These are phyloP conservation scores for Aegilops bicornis DNA, from an alignment of 176 grass and related monocot species.

Conservation along the genomic window DNA sequence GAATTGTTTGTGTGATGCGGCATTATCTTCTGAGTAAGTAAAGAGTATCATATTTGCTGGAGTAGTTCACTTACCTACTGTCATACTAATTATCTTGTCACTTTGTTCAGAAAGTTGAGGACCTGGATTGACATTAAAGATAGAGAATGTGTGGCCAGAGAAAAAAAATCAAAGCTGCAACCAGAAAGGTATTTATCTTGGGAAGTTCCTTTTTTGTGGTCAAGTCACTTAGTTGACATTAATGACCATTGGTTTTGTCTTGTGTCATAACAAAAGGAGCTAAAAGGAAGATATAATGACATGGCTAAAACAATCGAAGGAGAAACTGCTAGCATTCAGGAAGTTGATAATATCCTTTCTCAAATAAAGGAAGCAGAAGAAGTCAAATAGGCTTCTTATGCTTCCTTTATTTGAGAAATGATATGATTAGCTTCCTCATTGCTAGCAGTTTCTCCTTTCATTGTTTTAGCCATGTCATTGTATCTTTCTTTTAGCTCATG, in stretches of 20 bases:
- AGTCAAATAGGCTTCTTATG: conserved; percentile 1
- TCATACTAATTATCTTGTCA: conserved; percentile 22
- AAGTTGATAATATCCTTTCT: conserved; percentile 50
- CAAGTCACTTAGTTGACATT: background rate
- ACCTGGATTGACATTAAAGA: conserved; percentile 22
- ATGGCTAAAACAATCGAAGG: conserved; percentile 23
- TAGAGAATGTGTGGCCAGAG: conserved; percentile 27
- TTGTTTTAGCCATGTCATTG: conserved; percentile 35
- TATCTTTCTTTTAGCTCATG: conserved; percentile 60
- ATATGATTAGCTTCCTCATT: conserved; percentile 47
- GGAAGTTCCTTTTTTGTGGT: background rate
- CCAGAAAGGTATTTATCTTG: conserved; percentile 53
- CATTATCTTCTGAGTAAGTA: conserved; percentile 72
- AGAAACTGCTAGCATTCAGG: conserved; percentile 24
- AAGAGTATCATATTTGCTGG: background rate
- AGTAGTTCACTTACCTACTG: background rate
- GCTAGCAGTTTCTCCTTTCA: background rate
- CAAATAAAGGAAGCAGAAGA: conserved; percentile 54
- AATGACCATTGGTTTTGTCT: conserved; percentile 3
- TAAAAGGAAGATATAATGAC: conserved; percentile 57
- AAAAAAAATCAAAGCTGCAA: conserved; percentile 44
- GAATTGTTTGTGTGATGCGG: conserved; percentile 72
- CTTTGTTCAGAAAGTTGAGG: conserved; percentile 34
- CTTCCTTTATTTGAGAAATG: conserved; percentile 15
- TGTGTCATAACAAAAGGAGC: conserved; percentile 55